Evolutionary conservation across 495 filamentous ascomycete species (phyloP).

Genomic region (Thermothielavioides terrestris): DNA sequence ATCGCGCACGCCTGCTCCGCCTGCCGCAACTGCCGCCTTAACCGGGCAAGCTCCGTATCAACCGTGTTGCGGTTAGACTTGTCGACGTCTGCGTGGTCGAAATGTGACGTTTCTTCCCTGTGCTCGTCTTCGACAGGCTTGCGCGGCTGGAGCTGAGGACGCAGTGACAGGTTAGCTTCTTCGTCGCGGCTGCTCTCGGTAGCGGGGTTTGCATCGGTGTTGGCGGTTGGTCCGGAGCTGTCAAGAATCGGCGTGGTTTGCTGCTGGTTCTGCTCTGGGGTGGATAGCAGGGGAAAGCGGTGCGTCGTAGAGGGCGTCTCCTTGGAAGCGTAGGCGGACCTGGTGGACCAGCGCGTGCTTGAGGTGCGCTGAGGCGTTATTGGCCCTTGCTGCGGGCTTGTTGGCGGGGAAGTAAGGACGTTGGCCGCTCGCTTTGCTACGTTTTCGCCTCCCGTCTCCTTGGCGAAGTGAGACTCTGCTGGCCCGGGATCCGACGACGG

Average conservation of each 20-base stretch:
- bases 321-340: not conserved
- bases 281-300: not conserved
- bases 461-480: not conserved
- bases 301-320: not conserved
- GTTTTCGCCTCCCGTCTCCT: not conserved
- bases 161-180: too few species aligned
- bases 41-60: slow-evolving; percentile 26
- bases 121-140: too few species aligned
- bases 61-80: not conserved
- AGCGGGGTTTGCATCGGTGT: not conserved
- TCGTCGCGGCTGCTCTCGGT: not conserved
- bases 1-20: slow-evolving; percentile 35
- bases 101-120: too few species aligned
- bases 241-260: not conserved
- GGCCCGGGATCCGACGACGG: not conserved
- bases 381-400: not conserved
- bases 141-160: too few species aligned
- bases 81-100: too few species aligned
- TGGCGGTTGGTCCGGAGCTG: not conserved
- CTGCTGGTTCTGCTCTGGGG: not conserved
- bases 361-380: not conserved
- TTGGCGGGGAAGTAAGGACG: too few species aligned
- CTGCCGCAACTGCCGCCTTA: slow-evolving; percentile 37
- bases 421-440: too few species aligned
- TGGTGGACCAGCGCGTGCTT: not conserved